Evolutionary conservation across 805 yeast species (phyloP), one percentile per base, ranked within the genome.

Genomic region (Hanseniaspora singularis): DNA sequence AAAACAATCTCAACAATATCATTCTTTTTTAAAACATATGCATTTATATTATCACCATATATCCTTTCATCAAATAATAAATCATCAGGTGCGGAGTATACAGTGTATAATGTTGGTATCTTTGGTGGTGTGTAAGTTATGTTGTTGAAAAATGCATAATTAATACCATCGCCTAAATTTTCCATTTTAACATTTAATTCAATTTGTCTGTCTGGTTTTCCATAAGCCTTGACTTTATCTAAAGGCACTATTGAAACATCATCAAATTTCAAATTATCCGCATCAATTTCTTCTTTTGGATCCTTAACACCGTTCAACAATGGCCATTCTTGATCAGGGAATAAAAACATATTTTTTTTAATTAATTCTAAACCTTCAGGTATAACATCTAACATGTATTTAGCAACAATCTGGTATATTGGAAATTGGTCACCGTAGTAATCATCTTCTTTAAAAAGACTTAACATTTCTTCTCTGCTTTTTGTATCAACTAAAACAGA

Each of bases 81-180:
- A 50, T 65, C 66, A 38, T 63, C 70, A 49, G 87, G 88, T 42
- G 80, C 68, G 24, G 79, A 66, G 45, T 82, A 57, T 3, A 72
- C 84, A 4, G 86, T 72, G 36, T 75, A 65, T 51, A 83, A 63
- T 5, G 87, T 73, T 42, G 94, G 94, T 22, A 80, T 77, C 53
- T 74, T 76, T 39, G 92, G 92, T 3, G 72, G 64, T 34, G 71
- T 72, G 54, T 73, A 81, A 1, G 86, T 72, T 51, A 76, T 60
- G 55, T 76, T 73, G 58, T 82, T 79, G 70, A 82, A 81, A 58
- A 81, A 76, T 5, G 92, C 88, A 57, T 82, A 82, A 53, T 75
- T 79, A 40, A 81, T 69, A 53, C 92, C 94, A 56, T 82, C 77
- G 23, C 78, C 83, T 49, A 82, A 66, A 54, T 76, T 79, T 15